Base-by-base conservation (phyloP, 2,329 filamentous ascomycete genomes). In the Fusarium sp. region DNA sequence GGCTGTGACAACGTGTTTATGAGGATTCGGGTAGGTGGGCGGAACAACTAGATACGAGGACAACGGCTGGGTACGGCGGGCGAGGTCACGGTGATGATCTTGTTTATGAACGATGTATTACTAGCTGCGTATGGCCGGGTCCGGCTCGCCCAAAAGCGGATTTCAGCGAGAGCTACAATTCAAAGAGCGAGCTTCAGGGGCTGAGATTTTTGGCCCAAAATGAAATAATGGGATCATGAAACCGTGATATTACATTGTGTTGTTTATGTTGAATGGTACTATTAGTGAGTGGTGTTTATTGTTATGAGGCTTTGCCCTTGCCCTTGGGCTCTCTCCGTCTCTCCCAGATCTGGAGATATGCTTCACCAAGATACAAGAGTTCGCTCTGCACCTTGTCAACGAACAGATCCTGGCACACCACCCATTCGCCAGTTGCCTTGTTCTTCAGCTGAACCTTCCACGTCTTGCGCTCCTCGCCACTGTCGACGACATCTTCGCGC, bases 271-370 rank as follows among this genome's bases (percentile, higher is more conserved):
- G 11, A 18, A 35, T 23, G n/a, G 39, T 35, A 39, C 39, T 54
- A 61, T 68, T 55, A 43, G 21, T 48, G 27, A 43, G 21, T 48
- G 27, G 21, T 55, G 33, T 40, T 15, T 40, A 18, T 39, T 17
- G 27, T 71, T 52, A 74, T 70, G 48, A 67, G 42, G 66, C 50
- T 46, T 70, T 73, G 14, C 72, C 76, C 67, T 81, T 85, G 37
- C 76, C 77, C 72, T 72, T 76, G 13, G 80, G 76, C 63, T 82
- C 83, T 75, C 87, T 90, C 79, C 94, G 87, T 78, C 91, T 85
- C 83, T 98, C 96, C 96, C 96, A 98, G 42, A 99, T 88, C 87
- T 98, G 96, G 59, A 98, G 80, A 83, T 98, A 98, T 56, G 92
- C 92, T 84, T 99, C 96, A 51, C 95, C 93, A 0, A 96, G 91